Percentiles rank a stretch among this genome's conserved stretches.
phyloP scores from a whole-genome alignment of 2,329 filamentous ascomycete genomes.

The Tolypocladium tropicale region DNA sequence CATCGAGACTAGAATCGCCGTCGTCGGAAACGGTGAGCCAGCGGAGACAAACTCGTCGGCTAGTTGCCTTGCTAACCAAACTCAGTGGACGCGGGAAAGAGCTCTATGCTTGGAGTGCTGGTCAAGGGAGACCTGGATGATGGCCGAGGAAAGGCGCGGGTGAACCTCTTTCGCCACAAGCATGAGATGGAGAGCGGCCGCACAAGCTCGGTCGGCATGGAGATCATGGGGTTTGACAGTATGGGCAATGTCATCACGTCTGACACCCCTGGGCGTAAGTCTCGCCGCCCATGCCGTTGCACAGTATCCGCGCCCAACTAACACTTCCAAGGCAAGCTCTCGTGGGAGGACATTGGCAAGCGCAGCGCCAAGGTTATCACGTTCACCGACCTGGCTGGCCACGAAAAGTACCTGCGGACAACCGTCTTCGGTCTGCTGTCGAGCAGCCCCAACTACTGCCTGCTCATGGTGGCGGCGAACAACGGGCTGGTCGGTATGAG shows the following conservation, averaged over 20 bases:
- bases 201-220: slow-evolving; percentile 95
- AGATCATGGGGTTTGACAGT: slow-evolving; percentile 96
- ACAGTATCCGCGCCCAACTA: neutral
- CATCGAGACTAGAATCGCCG: slow-evolving; percentile 91
- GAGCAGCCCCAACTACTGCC: slow-evolving; percentile 91
- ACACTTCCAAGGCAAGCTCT: slow-evolving; percentile 44
- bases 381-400: slow-evolving; percentile 90
- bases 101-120: slow-evolving; percentile 87
- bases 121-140: slow-evolving; percentile 95
- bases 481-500: slow-evolving; percentile 97
- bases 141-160: slow-evolving; percentile 82
- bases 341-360: slow-evolving; percentile 96
- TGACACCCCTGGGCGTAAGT: slow-evolving; percentile 69
- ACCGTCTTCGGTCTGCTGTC: slow-evolving; percentile 93
- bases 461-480: slow-evolving; percentile 97
- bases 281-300: neutral
- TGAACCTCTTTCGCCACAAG: slow-evolving; percentile 95
- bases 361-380: slow-evolving; percentile 93
- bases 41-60: neutral
- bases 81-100: slow-evolving; percentile 90
- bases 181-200: slow-evolving; percentile 94
- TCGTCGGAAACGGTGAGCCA: slow-evolving; percentile 75
- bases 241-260: slow-evolving; percentile 73
- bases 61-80: slow-evolving; percentile 4
- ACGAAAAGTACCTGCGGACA: slow-evolving; percentile 89